Percentiles rank a stretch among this genome's conserved stretches.
Evolutionary conservation across 140 eudicot genomes (phyloP).

Genomic region (Flaveria floridana): DNA sequence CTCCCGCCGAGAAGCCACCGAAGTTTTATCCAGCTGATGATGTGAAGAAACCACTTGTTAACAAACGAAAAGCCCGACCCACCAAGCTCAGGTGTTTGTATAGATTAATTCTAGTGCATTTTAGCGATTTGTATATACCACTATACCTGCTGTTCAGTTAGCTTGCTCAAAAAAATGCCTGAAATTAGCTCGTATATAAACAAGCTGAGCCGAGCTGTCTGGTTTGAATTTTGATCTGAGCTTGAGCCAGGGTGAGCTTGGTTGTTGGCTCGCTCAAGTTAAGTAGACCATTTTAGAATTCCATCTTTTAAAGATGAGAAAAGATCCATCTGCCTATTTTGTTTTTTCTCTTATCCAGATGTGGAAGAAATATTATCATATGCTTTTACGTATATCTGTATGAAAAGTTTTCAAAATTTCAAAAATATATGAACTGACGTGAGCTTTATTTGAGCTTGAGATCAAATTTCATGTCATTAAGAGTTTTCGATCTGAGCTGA

Average conservation of each 20-base stretch:
- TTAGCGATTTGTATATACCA: background rate
- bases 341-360: too few relatives aligned
- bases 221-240: too few relatives aligned
- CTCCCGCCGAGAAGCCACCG: slow-evolving; percentile 44
- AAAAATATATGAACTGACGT: background rate
- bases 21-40: slow-evolving; percentile 90
- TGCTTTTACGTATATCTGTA: background rate
- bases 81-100: slow-evolving; percentile 65
- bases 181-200: background rate
- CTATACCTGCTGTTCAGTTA: background rate
- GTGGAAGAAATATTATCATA: too few relatives aligned
- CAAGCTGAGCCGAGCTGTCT: background rate
- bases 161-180: background rate
- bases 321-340: too few relatives aligned
- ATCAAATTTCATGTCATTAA: too few relatives aligned
- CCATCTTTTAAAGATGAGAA: background rate
- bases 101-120: background rate
- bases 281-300: background rate
- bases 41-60: slow-evolving; percentile 73
- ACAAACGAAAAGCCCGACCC: slow-evolving; percentile 70
- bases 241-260: background rate
- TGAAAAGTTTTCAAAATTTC: background rate
- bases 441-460: background rate
- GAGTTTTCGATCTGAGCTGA: background rate
- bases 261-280: background rate